These are phyloP conservation scores for Dichomitus squalens DNA, from an alignment of 1,284 basidiomycete genomes.

Conservation along the genomic window DNA sequence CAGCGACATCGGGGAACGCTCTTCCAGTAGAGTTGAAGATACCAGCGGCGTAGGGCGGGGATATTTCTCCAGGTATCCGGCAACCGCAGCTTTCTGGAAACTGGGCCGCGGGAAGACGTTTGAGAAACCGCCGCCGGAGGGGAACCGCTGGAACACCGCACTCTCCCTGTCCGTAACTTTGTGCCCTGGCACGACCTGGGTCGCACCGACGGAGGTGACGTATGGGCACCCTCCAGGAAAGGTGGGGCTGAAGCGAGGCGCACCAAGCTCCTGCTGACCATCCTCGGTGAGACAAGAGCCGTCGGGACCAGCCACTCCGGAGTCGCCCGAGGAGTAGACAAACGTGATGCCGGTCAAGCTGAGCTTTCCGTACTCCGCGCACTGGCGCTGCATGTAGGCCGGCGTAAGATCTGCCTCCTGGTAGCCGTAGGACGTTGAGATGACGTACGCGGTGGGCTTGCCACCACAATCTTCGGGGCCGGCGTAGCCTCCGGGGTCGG, in stretches of 20 bases:
- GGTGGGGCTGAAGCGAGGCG: constrained; percentile 47
- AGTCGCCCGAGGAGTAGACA: constrained; percentile 68
- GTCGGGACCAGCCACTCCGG: constrained; percentile 54
- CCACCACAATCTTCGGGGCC: constrained; percentile 54
- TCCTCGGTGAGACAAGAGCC: constrained; percentile 44
- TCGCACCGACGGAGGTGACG: constrained; percentile 59
- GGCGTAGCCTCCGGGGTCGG: constrained; percentile 38
- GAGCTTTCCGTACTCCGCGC: constrained; percentile 58
- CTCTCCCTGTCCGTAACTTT: constrained; percentile 51
- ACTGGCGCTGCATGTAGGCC: constrained; percentile 52
- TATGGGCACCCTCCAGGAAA: constrained; percentile 64
- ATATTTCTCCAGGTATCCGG: constrained; percentile 33
- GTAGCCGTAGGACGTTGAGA: constrained; percentile 57
- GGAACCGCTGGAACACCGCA: constrained; percentile 37
- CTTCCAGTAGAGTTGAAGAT: constrained; percentile 34
- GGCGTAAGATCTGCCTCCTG: constrained; percentile 49
- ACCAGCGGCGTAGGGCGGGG: constrained; percentile 41
- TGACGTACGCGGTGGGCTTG: constrained; percentile 49
- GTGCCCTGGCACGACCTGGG: constrained; percentile 46
- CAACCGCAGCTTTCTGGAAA: constrained; percentile 42
- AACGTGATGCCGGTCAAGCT: constrained; percentile 61
- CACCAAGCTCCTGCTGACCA: constrained; percentile 39
- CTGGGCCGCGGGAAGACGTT: constrained; percentile 42
- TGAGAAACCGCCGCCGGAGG: constrained; percentile 49
- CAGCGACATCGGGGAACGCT: constrained; percentile 49